Base-by-base conservation (phyloP, 2,329 filamentous ascomycete species). In the Nectriaceae sp. region DNA sequence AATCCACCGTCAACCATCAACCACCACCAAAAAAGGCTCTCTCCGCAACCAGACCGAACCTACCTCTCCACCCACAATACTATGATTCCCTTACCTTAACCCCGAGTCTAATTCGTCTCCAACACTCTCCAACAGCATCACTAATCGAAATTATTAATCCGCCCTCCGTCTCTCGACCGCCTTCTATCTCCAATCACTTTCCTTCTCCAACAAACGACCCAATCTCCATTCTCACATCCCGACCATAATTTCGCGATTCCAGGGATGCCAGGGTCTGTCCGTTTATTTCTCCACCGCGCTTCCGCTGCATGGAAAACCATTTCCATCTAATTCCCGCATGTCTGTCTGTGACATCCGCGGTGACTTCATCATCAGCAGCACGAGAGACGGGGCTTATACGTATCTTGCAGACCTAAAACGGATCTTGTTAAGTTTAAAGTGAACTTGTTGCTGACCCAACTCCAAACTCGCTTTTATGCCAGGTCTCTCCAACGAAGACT, bases 251-350 rank as follows among this genome's bases (percentile, higher is more conserved):
- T 26, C 37, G 45, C 31, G 42, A 31, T 44, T 29, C 38, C 33
- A 36, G 5, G 33, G 13, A 15, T 10, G 8, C 33, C 33, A 36
- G 33, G 33, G 33, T n/a, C 16, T 15, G 33, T 11, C 13, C 33
- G 13, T 6, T 36, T 5, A n/a, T 5, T 47, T 15, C 24, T 33
- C 45, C 46, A 24, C 50, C 41, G 40, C 19, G 13, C 40, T 18
- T 40, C 13, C 35, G 33, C 37, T 37, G 39, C 24, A 24, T 43
- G 37, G 44, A 51, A 43, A 42, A 26, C 20, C 37, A 49, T 52
- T 49, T 42, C 44, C 42, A 47, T 48, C 19, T 44, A 48, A 50
- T 44, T 42, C 18, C 47, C 42, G 38, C 43, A 29, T 6, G 24
- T 6, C 24, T 29, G n/a, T n/a, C n/a, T 13, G 24, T 29, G 24